Evolutionary conservation across 495 filamentous ascomycete species (phyloP), one percentile per base, ranked within the genome.

Genomic region (Ramalina intermedia): DNA sequence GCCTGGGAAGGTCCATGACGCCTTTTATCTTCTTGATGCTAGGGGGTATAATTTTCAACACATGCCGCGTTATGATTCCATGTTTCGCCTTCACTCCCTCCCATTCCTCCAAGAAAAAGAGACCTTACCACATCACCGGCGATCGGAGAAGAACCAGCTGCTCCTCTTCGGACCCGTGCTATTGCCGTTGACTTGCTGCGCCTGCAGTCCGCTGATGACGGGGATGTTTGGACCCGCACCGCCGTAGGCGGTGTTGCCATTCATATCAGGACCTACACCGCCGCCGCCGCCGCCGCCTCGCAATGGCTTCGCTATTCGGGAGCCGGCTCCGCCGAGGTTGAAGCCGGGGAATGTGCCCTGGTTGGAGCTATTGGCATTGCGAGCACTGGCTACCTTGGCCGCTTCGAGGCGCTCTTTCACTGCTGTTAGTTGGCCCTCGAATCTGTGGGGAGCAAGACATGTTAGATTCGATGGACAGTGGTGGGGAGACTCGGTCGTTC

Each of bases 331-430:
- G 48, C 75, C 75, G 61, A 91, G 85, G 63, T 72, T 86, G 66
- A 93, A 88, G 53, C 76, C 78, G 51, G 75, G 74, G 52, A 65
- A 62, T 49, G 73, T 63, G 46, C 74, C 74, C 42, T 80, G 73
- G 12, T 74, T 64, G 39, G 78, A 75, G 48, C 80, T 75, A 27
- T 94, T 73, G 44, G 84, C 84, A 50, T 86, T 82, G 12, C 88
- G 90, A 18, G 39, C 37, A 4, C 48, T 52, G 55, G 87, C 87
- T 46, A 80, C 75, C 67, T 96, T 98, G 57, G 87, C 91, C 46
- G 89, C 88, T 66, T 96, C 91, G 48, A 96, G 80, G 53, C 91
- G 83, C 67, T 96, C 91, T 70, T 96, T 96, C 63, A 98, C 91
- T 48, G 88, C 88, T 4, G 88, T 84, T 62, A 98, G 83, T 69